Base-by-base conservation (phyloP, 225 moss, liverwort and hornwort genomes). In the Straminergon stramineum region DNA sequence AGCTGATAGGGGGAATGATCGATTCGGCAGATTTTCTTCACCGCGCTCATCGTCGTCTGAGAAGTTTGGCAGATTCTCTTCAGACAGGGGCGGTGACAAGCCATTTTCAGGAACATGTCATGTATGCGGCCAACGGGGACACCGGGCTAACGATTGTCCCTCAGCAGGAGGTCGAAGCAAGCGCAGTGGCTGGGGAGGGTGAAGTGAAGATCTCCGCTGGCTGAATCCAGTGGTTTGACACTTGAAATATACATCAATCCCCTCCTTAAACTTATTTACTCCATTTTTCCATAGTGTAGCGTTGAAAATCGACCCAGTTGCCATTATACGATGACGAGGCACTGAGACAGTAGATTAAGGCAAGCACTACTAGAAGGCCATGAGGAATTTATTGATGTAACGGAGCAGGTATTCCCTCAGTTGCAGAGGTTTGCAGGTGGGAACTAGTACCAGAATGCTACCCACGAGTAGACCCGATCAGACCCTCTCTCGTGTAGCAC, bases 181-280 rank as follows among this genome's bases (percentile, higher is more conserved):
- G 89, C 91, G 94, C 61, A 89, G 86, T 84, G 91, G 94, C 62
- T 94, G 93, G 94, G 91, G 93, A 88, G 91, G 94, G 58, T 94
- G 81, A 93, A 85, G 91, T 28, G 53, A 90, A 63, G 60, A 76
- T 66, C 61, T 84, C 26, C 48, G 87, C 43, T 48, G 48, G 48
- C 48, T 48, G 81, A 85, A 77, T 64, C 43, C 15, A 82, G 84
- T 56, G 74, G 34, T 83, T 86, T 81, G 58, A 32, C 89, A 43
- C 77, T 67, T 63, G 7, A 82, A 85, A 81, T 64, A 83, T 63
- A 53, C 67, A 86, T 35, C 11, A 61, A n/a, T 71, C 39, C 51
- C 73, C 61, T 53, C 80, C 30, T 64, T 69, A 52, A 58, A 7
- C 60, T 60, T 28, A 28, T 69, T 89, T 23, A 68, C 61, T 90